These are phyloP conservation scores for Iberis pinnata DNA, from an alignment of 345 rosid species.

Conservation along the genomic window DNA sequence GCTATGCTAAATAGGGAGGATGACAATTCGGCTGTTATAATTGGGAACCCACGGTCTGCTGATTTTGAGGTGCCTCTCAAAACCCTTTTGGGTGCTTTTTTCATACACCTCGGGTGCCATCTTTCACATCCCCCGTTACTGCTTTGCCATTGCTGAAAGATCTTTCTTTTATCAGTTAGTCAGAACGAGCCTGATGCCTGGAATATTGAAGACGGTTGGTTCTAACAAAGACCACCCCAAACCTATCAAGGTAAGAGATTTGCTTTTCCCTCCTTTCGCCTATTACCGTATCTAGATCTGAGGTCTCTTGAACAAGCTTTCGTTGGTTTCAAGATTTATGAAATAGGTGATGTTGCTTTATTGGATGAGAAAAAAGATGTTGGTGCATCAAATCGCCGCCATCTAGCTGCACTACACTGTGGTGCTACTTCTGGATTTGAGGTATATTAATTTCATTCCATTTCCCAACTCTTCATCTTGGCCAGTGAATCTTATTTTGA, in stretches of 20 bases:
- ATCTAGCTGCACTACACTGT: slow-evolving; percentile 69
- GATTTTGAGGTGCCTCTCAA: slow-evolving; percentile 78
- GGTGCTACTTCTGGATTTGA: slow-evolving; percentile 94
- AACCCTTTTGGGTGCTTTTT: not conserved
- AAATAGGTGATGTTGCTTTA: slow-evolving; percentile 62
- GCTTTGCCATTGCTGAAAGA: slow-evolving; percentile 2
- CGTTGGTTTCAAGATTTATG: slow-evolving; percentile 53
- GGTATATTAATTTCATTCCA: slow-evolving; percentile 36
- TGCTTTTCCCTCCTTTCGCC: not conserved
- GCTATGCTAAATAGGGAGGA: slow-evolving; percentile 57
- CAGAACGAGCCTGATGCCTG: slow-evolving; percentile 82
- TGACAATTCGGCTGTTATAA: slow-evolving; percentile 52
- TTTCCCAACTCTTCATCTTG: not conserved
- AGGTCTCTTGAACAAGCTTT: not conserved
- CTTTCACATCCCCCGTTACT: not conserved
- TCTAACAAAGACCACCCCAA: slow-evolving; percentile 90
- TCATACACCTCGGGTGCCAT: not conserved
- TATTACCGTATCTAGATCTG: not conserved
- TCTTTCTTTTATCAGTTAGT: slow-evolving; percentile 41
- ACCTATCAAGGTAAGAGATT: slow-evolving; percentile 66
- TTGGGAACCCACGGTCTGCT: slow-evolving; percentile 78
- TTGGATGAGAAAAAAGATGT: slow-evolving; percentile 70
- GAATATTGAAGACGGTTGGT: slow-evolving; percentile 73
- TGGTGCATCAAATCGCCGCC: slow-evolving; percentile 70
- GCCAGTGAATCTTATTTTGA: not conserved